Evolutionary conservation across 2,329 filamentous ascomycete species (phyloP).

Genomic region (Neofusicoccum laricinum): DNA sequence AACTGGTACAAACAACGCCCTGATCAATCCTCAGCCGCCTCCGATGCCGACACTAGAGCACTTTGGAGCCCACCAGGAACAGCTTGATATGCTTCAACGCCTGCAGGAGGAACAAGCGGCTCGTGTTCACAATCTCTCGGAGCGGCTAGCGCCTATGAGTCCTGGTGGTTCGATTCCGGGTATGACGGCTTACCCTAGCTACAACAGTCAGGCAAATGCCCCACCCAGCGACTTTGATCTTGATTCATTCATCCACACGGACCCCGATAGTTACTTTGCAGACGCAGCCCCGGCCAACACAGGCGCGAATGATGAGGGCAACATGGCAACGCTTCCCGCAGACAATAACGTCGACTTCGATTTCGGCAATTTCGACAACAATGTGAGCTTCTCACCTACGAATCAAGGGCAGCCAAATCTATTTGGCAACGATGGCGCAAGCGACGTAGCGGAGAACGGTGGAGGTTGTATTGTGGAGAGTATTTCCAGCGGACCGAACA

Average conservation of each 20-base stretch:
- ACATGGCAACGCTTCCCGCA: conserved; percentile 27
- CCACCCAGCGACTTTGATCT: conserved; percentile 33
- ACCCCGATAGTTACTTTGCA: conserved; percentile 49
- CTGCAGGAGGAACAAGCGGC: conserved; percentile 76
- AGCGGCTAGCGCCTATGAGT: conserved; percentile 73
- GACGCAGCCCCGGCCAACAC: conserved; percentile 26
- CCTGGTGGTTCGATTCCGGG: conserved; percentile 67
- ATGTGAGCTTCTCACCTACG: conserved; percentile 18
- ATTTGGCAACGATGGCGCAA: conserved; percentile 1
- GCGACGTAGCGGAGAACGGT: conserved; percentile 10
- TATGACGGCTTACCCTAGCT: background rate
- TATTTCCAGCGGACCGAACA: conserved; percentile 30
- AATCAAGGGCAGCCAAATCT: background rate
- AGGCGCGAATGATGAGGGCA: background rate
- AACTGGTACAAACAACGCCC: conserved; percentile 51
- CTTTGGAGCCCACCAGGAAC: conserved; percentile 66
- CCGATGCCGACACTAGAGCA: conserved; percentile 58
- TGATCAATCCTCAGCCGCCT: conserved; percentile 54
- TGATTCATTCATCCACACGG: conserved; percentile 49
- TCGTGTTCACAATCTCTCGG: conserved; percentile 72
- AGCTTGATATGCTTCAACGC: conserved; percentile 75
- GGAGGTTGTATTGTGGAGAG: conserved; percentile 31
- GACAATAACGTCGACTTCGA: conserved; percentile 20
- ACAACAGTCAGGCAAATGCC: conserved; percentile 3
- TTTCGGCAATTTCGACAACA: conserved; percentile 18